Base-by-base conservation (phyloP, 768 basidiomycete genomes). In the Amyloporia xantha region DNA sequence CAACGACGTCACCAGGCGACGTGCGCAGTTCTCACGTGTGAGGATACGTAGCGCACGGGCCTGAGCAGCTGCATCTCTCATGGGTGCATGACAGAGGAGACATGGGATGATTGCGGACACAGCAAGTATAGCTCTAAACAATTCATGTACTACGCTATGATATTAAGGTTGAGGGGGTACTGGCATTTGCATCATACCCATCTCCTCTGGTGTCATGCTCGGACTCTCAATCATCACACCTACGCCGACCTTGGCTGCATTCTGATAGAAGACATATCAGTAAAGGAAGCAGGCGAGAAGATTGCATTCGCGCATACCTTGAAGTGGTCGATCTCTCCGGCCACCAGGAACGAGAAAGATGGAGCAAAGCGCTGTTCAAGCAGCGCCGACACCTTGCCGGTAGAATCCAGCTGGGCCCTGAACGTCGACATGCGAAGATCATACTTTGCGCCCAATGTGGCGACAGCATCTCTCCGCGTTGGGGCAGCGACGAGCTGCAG, bases 301-400 rank as follows among this genome's bases (percentile, higher is more conserved):
- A 37, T 33, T 25, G 35, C 11, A 41, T 7, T 57, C 37, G 49
- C 20, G 56, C 70, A 54, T 59, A 91, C 93, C 84, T 94, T 98
- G 75, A 91, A 86, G 77, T 99, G 96, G 67, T 99, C 96, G 57
- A 99, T 92, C 75, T 99, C 96, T 9, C 96, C 96, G 15, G 91
- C 79, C 40, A 99, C 82, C 59, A 94, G 67, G 77, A 99, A 96
- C 12, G 91, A 82, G 62, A 99, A 97, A 7, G 90, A 82, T 3
- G 96, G 96, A 11, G 91, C 90, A 66, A 98, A 92, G 47, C 93
- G 81, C 69, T 98, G 95, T 68, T 99, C 96, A 19, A 98, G 80
- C 59, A 94, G 67, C 53, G 94, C 93, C 41, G 91, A 88, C 24
- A 98, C 89, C 69, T 98, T 99, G 39, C 95, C 94, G 23, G 86